These are phyloP conservation scores for Physcomitrellopsis africana DNA, from an alignment of 225 moss, liverwort and hornwort genomes.

Conservation along the genomic window DNA sequence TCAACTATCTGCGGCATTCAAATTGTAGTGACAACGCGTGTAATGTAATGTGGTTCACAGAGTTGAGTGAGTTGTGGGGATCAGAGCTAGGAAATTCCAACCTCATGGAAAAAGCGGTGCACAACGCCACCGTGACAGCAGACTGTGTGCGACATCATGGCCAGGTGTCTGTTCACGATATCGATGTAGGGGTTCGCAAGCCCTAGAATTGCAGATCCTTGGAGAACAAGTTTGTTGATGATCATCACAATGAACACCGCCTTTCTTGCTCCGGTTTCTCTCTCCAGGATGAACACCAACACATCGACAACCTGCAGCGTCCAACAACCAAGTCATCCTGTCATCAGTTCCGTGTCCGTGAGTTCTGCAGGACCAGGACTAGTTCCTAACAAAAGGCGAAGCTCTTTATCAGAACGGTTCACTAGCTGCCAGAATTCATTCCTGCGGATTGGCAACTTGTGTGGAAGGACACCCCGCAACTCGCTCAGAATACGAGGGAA, in stretches of 20 bases:
- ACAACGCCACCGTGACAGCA: slow-evolving; percentile 28
- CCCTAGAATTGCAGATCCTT: slow-evolving; percentile 27
- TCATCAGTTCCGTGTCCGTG: background rate
- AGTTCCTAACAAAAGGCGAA: background rate
- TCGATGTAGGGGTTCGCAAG: slow-evolving; percentile 23
- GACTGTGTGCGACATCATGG: slow-evolving; percentile 15
- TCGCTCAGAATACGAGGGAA: slow-evolving; percentile 32
- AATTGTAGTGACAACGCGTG: background rate
- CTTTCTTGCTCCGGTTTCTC: slow-evolving; percentile 17
- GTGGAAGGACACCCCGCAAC: background rate
- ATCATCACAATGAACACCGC: slow-evolving; percentile 32
- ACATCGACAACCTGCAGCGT: slow-evolving; percentile 35
- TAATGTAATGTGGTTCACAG: background rate
- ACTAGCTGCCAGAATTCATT: background rate
- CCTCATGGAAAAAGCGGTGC: slow-evolving; percentile 31
- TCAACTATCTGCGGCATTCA: background rate
- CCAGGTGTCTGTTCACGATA: slow-evolving; percentile 23
- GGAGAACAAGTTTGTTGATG: slow-evolving; percentile 27
- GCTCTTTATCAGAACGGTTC: background rate
- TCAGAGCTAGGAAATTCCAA: background rate
- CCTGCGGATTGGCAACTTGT: no score
- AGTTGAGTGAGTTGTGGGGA: background rate
- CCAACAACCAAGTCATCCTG: background rate
- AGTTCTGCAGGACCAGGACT: background rate
- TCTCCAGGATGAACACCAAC: slow-evolving; percentile 31